Percentiles rank a stretch among this genome's conserved stretches.
Conservation (phyloP, 164 flowering plant species). For the Buxus sempervirens region DNA sequence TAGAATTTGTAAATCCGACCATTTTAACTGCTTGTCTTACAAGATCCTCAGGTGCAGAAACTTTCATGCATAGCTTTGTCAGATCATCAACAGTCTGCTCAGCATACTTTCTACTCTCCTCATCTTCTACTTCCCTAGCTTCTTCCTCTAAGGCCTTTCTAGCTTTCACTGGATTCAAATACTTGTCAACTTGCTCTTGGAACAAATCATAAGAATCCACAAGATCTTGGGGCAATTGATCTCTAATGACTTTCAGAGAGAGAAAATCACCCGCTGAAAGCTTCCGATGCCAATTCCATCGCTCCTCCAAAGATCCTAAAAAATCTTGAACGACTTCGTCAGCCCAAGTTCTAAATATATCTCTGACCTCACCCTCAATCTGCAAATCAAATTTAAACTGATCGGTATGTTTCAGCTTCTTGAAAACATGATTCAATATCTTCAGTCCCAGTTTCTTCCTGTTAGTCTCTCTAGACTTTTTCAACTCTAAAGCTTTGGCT, state of each 20-base stretch:
- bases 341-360: constrained; percentile 69
- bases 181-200: constrained; percentile 66
- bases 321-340: constrained; percentile 70
- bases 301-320: constrained; percentile 62
- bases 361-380: constrained; percentile 65
- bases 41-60: constrained; percentile 70
- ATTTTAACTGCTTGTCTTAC: constrained; percentile 65
- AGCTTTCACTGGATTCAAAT: constrained; percentile 58
- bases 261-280: constrained; percentile 77
- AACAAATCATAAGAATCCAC: constrained; percentile 80
- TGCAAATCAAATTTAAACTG: constrained; percentile 62
- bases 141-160: constrained; percentile 54
- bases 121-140: constrained; percentile 47
- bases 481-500: constrained; percentile 55
- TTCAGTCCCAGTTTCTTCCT: constrained; percentile 80
- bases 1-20: constrained; percentile 82
- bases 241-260: constrained; percentile 58
- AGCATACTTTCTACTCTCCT: constrained; percentile 54
- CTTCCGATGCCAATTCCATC: constrained; percentile 55
- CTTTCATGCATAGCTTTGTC: constrained; percentile 72
- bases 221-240: constrained; percentile 75
- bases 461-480: constrained; percentile 72
- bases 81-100: constrained; percentile 68
- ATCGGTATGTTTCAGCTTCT: constrained; percentile 57
- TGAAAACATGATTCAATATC: constrained; percentile 60